These are phyloP conservation scores for Aspergillus leporis DNA, from an alignment of 495 filamentous ascomycete species.

Conservation along the genomic window DNA sequence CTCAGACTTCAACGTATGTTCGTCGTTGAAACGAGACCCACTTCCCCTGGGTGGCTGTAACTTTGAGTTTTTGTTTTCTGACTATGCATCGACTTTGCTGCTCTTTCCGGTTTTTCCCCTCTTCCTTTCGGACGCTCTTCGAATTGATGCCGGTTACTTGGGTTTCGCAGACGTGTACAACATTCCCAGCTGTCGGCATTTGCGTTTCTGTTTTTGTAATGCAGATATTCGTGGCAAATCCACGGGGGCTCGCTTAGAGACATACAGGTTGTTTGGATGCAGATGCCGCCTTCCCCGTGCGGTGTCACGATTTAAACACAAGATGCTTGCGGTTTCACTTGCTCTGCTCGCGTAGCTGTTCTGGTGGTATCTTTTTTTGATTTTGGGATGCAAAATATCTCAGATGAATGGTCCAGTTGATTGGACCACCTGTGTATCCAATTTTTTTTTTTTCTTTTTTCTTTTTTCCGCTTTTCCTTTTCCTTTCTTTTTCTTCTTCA, in stretches of 20 bases:
- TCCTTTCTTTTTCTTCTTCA: conserved; percentile 1
- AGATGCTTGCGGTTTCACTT: not conserved
- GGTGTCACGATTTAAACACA: not conserved
- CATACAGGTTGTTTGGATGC: conserved; percentile 1
- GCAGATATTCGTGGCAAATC: not conserved
- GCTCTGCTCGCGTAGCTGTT: not conserved
- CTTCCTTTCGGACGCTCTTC: conserved; percentile 14
- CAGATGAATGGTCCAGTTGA: not conserved
- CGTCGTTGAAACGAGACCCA: conserved; percentile 15
- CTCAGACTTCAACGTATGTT: not conserved
- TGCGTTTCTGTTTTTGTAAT: conserved; percentile 12
- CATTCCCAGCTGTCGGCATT: conserved; percentile 31
- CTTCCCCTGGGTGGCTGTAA: conserved; percentile 16
- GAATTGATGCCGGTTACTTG: conserved; percentile 24
- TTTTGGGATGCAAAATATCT: not conserved
- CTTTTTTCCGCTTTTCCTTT: not conserved
- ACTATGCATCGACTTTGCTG: conserved; percentile 17
- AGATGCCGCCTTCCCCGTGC: not conserved
- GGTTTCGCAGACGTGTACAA: conserved; percentile 29
- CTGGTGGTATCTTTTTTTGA: not conserved
- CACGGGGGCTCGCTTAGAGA: not conserved
- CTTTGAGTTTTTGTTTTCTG: conserved; percentile 13
- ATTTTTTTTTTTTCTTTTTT: not conserved
- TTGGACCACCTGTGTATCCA: not conserved
- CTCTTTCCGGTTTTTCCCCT: conserved; percentile 11